Percentiles rank a stretch among this genome's conserved stretches.
These are phyloP conservation scores for Canavalia gladiata DNA, from an alignment of 306 rosid genomes.

Conservation along the genomic window DNA sequence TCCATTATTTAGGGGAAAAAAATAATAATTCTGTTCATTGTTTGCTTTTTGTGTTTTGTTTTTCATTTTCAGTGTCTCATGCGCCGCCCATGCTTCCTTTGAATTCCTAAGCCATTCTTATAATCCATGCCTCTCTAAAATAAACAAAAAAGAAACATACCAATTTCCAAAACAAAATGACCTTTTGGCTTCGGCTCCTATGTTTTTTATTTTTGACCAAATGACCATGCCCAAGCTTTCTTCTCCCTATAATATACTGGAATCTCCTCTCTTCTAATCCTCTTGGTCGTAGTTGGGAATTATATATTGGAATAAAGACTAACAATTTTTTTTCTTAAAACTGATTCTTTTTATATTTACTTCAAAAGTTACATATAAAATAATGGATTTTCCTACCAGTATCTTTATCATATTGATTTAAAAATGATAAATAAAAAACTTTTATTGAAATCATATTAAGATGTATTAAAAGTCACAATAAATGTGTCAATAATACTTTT, in stretches of 20 bases:
- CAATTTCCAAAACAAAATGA: constrained; percentile 41
- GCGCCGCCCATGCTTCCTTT: constrained; percentile 52
- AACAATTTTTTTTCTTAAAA: background rate
- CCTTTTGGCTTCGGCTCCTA: constrained; percentile 44
- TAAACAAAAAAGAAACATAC: constrained; percentile 25
- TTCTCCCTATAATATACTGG: background rate
- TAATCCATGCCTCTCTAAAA: constrained; percentile 16
- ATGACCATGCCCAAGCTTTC: constrained; percentile 15
- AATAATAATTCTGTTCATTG: background rate
- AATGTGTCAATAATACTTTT: too few relatives aligned
- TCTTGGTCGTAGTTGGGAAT: background rate
- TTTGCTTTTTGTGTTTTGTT: background rate
- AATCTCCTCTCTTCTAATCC: background rate
- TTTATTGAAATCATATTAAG: too few relatives aligned
- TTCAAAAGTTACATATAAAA: background rate
- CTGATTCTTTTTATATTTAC: background rate
- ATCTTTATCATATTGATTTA: too few relatives aligned
- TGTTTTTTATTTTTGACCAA: constrained; percentile 35
- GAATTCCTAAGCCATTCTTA: constrained; percentile 43
- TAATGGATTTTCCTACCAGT: too few relatives aligned
- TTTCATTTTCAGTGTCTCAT: constrained; percentile 8
- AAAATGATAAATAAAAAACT: too few relatives aligned
- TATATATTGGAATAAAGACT: background rate
- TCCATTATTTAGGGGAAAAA: background rate
- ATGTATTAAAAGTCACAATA: too few relatives aligned